Conservation (phyloP, 2,329 filamentous ascomycete genomes). For the Stemphylium beticola region DNA sequence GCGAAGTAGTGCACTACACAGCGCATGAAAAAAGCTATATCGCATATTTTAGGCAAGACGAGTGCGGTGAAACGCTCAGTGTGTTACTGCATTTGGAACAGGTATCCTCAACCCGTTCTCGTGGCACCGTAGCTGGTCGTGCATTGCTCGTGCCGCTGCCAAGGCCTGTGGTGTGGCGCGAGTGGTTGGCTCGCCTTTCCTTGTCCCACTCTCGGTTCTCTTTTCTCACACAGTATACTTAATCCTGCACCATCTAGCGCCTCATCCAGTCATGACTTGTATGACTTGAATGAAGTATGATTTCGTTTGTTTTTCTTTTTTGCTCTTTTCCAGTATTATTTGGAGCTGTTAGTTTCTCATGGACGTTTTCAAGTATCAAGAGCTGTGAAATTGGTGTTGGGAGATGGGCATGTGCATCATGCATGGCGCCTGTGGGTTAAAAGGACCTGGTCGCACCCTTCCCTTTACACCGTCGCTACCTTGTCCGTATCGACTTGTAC, state of each 20-base stretch:
- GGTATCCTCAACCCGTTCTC: slow-evolving; percentile 11
- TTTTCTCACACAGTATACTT: slow-evolving; percentile 31
- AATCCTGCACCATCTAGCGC: slow-evolving; percentile 31
- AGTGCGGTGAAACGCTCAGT: slow-evolving; percentile 26
- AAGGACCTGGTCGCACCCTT: slow-evolving; percentile 34
- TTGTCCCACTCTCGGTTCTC: neutral
- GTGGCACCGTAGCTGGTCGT: slow-evolving; percentile 7
- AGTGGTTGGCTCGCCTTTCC: slow-evolving; percentile 10
- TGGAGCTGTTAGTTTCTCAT: slow-evolving; percentile 11
- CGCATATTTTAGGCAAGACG: slow-evolving; percentile 14
- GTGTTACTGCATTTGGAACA: slow-evolving; percentile 28
- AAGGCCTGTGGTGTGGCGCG: neutral
- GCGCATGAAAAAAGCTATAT: slow-evolving; percentile 25
- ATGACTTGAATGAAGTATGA: slow-evolving; percentile 36
- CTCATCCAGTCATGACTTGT: slow-evolving; percentile 28
- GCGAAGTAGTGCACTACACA: slow-evolving; percentile 15
- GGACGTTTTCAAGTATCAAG: slow-evolving; percentile 18
- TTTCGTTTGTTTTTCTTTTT: slow-evolving; percentile 16
- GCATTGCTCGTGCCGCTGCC: neutral
- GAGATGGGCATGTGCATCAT: slow-evolving; percentile 30
- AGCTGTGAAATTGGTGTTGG: slow-evolving; percentile 32
- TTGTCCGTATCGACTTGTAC: slow-evolving; percentile 1
- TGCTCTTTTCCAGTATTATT: neutral
- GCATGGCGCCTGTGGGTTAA: slow-evolving; percentile 42
- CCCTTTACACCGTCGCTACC: slow-evolving; percentile 31